These are phyloP conservation scores for Fusarium hostae DNA, from an alignment of 2,329 filamentous ascomycete genomes.

Conservation along the genomic window DNA sequence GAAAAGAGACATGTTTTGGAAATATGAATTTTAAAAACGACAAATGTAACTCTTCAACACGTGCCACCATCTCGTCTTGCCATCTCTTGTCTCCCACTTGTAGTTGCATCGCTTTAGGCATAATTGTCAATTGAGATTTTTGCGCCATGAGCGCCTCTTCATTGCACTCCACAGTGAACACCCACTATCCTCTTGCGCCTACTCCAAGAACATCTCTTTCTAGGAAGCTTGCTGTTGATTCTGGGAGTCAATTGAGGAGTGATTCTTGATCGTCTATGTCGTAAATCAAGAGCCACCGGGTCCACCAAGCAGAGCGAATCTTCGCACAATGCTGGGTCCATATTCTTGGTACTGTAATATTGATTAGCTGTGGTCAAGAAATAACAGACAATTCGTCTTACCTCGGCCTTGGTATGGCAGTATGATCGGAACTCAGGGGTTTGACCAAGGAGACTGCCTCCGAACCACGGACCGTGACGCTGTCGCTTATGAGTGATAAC, in stretches of 20 bases:
- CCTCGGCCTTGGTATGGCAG: slow-evolving; percentile 91
- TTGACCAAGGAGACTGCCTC: slow-evolving; percentile 93
- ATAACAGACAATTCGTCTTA: slow-evolving; percentile 47
- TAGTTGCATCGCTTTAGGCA: slow-evolving; percentile 38
- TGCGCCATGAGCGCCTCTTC: slow-evolving; percentile 35
- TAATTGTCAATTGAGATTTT: slow-evolving; percentile 41
- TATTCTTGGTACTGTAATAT: slow-evolving; percentile 85
- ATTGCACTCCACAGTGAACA: slow-evolving; percentile 20
- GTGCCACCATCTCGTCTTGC: slow-evolving; percentile 28
- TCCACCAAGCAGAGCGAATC: slow-evolving; percentile 92
- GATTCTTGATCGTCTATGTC: slow-evolving; percentile 31
- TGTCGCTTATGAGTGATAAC: slow-evolving; percentile 98
- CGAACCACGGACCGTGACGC: slow-evolving; percentile 98
- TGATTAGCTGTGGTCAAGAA: slow-evolving; percentile 16
- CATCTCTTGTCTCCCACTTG: slow-evolving; percentile 22
- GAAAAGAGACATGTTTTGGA: slow-evolving; percentile 9
- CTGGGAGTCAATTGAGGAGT: slow-evolving; percentile 16
- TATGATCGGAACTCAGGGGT: slow-evolving; percentile 99
- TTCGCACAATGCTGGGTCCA: slow-evolving; percentile 92
- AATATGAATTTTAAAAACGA: slow-evolving; percentile 33
- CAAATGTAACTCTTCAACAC: slow-evolving; percentile 35
- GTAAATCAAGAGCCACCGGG: slow-evolving; percentile 77
- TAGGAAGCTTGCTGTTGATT: slow-evolving; percentile 7
- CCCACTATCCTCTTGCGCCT: neutral
- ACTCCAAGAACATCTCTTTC: neutral